phyloP scores from a whole-genome alignment of 2,329 filamentous ascomycete species.

The Sclerotinia glacialis region DNA sequence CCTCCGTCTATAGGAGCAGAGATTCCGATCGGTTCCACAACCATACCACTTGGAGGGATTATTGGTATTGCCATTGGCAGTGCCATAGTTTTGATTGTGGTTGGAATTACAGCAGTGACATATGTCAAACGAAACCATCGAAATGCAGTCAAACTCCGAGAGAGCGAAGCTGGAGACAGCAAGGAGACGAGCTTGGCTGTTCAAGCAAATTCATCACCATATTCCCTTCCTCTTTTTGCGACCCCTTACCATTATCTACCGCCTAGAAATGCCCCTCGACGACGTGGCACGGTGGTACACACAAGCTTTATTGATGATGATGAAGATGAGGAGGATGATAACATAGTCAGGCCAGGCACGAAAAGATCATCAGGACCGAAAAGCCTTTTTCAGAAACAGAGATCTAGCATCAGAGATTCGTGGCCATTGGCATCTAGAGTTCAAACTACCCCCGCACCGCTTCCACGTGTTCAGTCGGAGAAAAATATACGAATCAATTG shows the following conservation, averaged over 20 bases:
- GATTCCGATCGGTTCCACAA: background rate
- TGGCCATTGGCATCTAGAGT: constrained; percentile 34
- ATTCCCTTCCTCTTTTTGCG: constrained; percentile 1
- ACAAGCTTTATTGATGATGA: constrained; percentile 10
- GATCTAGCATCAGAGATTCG: constrained; percentile 33
- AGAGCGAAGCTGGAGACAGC: background rate
- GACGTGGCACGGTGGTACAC: background rate
- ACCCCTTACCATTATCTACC: constrained; percentile 16
- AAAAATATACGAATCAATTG: constrained; percentile 29
- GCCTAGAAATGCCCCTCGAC: background rate
- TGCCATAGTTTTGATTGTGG: background rate
- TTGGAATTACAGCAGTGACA: constrained; percentile 2
- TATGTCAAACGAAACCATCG: background rate
- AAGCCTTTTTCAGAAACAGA: constrained; percentile 26
- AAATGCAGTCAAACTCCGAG: background rate
- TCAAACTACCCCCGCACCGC: constrained; percentile 19
- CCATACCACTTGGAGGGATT: background rate
- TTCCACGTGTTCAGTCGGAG: constrained; percentile 25
- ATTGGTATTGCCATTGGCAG: constrained; percentile 16
- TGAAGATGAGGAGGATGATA: constrained; percentile 20
- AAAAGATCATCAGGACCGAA: constrained; percentile 26
- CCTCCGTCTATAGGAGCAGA: constrained; percentile 3
- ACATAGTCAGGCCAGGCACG: constrained; percentile 14
- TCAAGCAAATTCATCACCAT: background rate
- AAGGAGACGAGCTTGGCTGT: background rate